phyloP scores from a whole-genome alignment of 2,329 filamentous ascomycete species.

The Dactylellina drechsleri region DNA sequence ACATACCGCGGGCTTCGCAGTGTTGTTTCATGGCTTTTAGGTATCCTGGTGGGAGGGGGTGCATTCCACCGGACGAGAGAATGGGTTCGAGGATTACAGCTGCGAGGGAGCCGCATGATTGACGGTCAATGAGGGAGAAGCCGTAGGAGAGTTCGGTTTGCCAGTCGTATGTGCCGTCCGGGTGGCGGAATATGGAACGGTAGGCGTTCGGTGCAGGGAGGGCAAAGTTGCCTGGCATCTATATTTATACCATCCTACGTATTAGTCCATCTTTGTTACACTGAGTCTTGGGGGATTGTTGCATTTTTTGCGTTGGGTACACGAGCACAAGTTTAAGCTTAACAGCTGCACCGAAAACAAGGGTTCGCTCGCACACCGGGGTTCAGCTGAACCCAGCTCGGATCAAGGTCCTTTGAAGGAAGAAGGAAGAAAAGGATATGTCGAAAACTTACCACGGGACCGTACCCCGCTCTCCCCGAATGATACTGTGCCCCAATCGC shows the following conservation, averaged over 20 bases:
- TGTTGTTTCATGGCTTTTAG: conserved; percentile 68
- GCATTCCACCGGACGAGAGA: conserved; percentile 70
- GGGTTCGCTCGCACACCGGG: background rate
- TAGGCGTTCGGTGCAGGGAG: conserved; percentile 72
- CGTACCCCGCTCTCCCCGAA: conserved; percentile 65
- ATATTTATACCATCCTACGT: background rate
- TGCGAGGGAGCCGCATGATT: conserved; percentile 71
- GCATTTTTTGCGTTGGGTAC: conserved; percentile 39
- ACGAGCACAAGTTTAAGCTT: conserved; percentile 15
- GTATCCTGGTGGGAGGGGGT: conserved; percentile 70
- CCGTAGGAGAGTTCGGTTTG: conserved; percentile 72
- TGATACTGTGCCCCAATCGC: conserved; percentile 68
- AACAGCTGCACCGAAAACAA: background rate
- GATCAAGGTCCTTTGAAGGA: background rate
- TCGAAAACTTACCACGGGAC: conserved; percentile 59
- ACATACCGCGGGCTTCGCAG: conserved; percentile 68
- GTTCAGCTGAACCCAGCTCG: background rate
- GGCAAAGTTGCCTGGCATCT: conserved; percentile 68
- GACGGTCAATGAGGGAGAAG: conserved; percentile 70
- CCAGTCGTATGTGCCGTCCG: conserved; percentile 73
- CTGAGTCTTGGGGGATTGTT: conserved; percentile 14
- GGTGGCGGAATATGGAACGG: conserved; percentile 70
- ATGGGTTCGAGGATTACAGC: conserved; percentile 73
- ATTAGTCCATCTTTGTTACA: background rate
- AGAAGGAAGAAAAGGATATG: too few species aligned